These are phyloP conservation scores for Phaffia tasmanica DNA, from an alignment of 768 basidiomycete genomes.

Conservation along the genomic window DNA sequence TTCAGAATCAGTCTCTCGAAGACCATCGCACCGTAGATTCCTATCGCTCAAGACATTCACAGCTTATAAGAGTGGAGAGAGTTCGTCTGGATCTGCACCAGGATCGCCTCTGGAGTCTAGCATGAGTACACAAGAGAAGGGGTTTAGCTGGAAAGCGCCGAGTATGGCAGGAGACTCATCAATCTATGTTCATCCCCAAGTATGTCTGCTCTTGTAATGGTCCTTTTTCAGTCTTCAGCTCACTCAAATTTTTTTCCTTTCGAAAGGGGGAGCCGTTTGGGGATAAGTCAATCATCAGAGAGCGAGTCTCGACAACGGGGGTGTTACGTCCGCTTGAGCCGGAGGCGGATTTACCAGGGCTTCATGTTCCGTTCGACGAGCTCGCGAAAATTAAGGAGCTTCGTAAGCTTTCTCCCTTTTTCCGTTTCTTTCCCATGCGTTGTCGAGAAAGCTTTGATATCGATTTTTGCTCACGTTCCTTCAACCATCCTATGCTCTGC, in stretches of 20 bases:
- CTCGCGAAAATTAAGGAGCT: constrained; percentile 68
- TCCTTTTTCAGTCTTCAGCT: constrained; percentile 9
- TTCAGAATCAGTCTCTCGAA: too few relatives aligned
- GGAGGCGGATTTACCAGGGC: constrained; percentile 53
- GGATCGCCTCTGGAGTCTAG: too few relatives aligned
- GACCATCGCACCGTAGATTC: too few relatives aligned
- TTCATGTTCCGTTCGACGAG: constrained; percentile 53
- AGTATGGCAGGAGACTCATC: constrained; percentile 18
- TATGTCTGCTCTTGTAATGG: constrained; percentile 9
- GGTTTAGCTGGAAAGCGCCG: constrained; percentile 1
- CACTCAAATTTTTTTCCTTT: not conserved
- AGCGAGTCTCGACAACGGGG: constrained; percentile 73
- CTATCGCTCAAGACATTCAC: too few relatives aligned
- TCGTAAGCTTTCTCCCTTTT: constrained; percentile 31
- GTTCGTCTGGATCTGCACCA: too few relatives aligned
- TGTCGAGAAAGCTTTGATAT: too few relatives aligned
- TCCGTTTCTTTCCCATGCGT: too few relatives aligned
- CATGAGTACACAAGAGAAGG: not conserved
- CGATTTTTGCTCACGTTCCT: not conserved
- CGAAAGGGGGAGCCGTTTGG: constrained; percentile 31
- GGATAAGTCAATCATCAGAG: constrained; percentile 66
- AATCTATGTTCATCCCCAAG: constrained; percentile 19
- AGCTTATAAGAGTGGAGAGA: too few relatives aligned
- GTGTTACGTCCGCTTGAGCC: constrained; percentile 71
- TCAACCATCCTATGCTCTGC: not conserved